phyloP scores from a whole-genome alignment of 2,329 filamentous ascomycete species.

The Endothia cerciana region DNA sequence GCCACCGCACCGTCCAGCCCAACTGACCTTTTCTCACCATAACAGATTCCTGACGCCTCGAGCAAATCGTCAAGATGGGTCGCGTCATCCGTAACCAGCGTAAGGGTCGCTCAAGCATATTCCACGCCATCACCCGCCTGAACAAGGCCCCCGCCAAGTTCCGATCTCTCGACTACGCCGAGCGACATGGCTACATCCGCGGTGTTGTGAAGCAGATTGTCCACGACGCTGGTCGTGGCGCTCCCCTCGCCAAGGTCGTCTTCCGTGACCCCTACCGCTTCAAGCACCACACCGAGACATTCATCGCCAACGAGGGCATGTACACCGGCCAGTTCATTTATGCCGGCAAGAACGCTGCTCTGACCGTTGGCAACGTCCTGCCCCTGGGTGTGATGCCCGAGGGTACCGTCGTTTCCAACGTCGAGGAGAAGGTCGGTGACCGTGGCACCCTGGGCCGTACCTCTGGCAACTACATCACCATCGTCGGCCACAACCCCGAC shows the following conservation, averaged over 20 bases:
- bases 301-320: slow-evolving; percentile 99
- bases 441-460: slow-evolving; percentile 95
- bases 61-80: slow-evolving; percentile 52
- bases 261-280: slow-evolving; percentile 99
- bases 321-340: slow-evolving; percentile 99
- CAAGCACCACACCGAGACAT: slow-evolving; percentile 97
- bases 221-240: slow-evolving; percentile 97
- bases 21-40: slow-evolving; percentile 21
- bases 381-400: slow-evolving; percentile 93
- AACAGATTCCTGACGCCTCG: slow-evolving; percentile 25
- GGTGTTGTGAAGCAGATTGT: slow-evolving; percentile 99
- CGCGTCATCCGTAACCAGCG: slow-evolving; percentile 69
- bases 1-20: slow-evolving; percentile 6
- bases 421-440: slow-evolving; percentile 98
- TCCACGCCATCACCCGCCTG: slow-evolving; percentile 81
- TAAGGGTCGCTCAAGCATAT: slow-evolving; percentile 63
- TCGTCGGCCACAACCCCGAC: slow-evolving; percentile 96
- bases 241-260: slow-evolving; percentile 92
- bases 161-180: slow-evolving; percentile 93
- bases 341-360: slow-evolving; percentile 96
- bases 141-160: slow-evolving; percentile 96
- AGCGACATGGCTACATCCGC: slow-evolving; percentile 96
- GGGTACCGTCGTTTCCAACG: slow-evolving; percentile 99
- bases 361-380: slow-evolving; percentile 97
- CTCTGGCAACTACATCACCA: slow-evolving; percentile 98